Base-by-base conservation (phyloP, 352 stramenopile genomes). In the Plasmopara muralis region DNA sequence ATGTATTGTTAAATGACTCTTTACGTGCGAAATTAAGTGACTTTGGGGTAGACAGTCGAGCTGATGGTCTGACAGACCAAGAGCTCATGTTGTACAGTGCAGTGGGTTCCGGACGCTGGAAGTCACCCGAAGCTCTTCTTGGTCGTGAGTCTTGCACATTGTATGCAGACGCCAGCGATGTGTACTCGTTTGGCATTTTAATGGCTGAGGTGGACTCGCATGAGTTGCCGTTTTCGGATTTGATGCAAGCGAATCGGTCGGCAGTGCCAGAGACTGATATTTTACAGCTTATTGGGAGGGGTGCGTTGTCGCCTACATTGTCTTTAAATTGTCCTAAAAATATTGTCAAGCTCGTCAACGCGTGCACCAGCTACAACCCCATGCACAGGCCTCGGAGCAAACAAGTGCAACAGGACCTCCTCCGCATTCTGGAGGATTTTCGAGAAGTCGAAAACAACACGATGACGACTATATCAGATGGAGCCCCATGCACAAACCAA, bases 201-300 rank as follows among this genome's bases (percentile, higher is more conserved):
- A 80, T 87, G 33, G 71, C 77, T 14, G 77, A 87, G 50, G 69
- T 87, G 62, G 76, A 87, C 34, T 83, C 77, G 16, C 77, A 87
- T 47, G 69, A 82, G 51, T 62, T 88, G 37, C 77, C 77, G 9
- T 88, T 88, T 44, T 76, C 74, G 8, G 72, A 87, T 47, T 56
- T 85, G n/a, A 83, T 83, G 73, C 62, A 77, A 48, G 70, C 73
- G 4, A 80, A 85, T 39, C 61, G 60, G 7, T 67, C 71, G 12
- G 69, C 74, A 37, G 58, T 85, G 15, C 70, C 70, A 0, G 77
- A 85, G 55, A 74, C 72, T 13, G 71, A 84, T 47, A 74, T 88
- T 31, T 51, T 86, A 39, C 72, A 86, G 53, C 52, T 82, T n/a
- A 86, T 90, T 55, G 72, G 74, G 5, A 75, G 69, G 35, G 79